Conservation (phyloP, 352 stramenopile genomes). For the Stramenopiles sp. region DNA sequence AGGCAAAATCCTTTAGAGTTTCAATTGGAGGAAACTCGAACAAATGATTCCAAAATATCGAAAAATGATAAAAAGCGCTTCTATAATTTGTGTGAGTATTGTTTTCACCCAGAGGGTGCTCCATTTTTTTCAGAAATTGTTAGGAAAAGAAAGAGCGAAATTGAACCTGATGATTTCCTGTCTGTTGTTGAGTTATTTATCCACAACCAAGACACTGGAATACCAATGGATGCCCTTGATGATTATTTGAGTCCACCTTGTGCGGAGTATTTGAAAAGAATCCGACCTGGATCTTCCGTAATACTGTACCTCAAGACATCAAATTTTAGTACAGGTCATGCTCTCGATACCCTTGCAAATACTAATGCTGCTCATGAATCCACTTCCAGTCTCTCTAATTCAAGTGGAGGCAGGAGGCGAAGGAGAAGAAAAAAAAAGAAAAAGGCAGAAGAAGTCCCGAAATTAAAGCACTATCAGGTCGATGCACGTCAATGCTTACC, state of each 20-base stretch:
- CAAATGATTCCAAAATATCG: neutral
- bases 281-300: neutral
- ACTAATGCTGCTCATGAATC: too few species aligned
- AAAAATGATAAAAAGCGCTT: neutral
- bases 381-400: neutral
- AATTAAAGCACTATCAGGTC: neutral
- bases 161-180: neutral
- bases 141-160: neutral
- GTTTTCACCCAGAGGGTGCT: neutral
- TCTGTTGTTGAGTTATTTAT: neutral
- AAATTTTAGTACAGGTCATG: neutral
- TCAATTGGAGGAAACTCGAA: too few species aligned
- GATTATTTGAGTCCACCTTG: neutral
- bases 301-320: neutral
- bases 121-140: constrained; percentile 6
- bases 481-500: neutral
- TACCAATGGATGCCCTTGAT: neutral
- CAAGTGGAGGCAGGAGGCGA: neutral
- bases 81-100: neutral
- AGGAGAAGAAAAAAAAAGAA: neutral
- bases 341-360: neutral
- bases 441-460: neutral
- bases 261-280: neutral
- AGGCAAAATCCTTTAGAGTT: neutral
- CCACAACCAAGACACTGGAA: neutral